Base-by-base conservation (phyloP, 768 basidiomycete species). In the Chalciporus chontae region DNA sequence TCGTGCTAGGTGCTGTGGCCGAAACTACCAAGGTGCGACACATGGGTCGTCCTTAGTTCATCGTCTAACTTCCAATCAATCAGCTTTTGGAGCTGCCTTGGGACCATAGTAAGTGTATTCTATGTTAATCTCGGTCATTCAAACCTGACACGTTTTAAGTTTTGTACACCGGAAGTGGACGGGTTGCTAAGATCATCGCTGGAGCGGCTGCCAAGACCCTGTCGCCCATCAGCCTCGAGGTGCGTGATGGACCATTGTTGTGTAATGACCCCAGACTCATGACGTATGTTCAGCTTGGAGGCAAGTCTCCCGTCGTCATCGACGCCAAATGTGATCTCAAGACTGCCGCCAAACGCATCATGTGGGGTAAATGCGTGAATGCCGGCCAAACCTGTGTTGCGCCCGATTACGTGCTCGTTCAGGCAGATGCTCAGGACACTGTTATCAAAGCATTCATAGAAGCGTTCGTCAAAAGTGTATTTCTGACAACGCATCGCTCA, bases 281-380 rank as follows among this genome's bases (percentile, higher is more conserved):
- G 38, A 55, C 24, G 0, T 8, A 41, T 17, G 50, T 48, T 23
- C 52, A 82, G 81, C 80, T 83, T 24, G 81, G 81, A 61, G 84
- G 89, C 21, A 90, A 91, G 65, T 83, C 78, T 1, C 89, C 90
- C 1, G 87, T 82, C 17, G 72, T 92, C 53, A 70, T 94, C 39
- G 87, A 91, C 64, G 75, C 86, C 0, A 74, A 71, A 18, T 81
- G 79, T 47, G 84, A 93, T 61, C 68, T 92, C 43, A 73, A 81
- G 49, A 69, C 75, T 5, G 76, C 84, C 0, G 87, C 87, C 3
- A 77, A 76, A 38, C 77, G 90, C n/a, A 73, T 94, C 39, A 64
- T 91, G 31, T 92, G 88, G 87, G 89, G 89, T n/a, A 90, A 90
- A 58, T 68, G 71, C 41, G 66, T 71, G n/a, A 94, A 94, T 56